Evolutionary conservation across 345 rosid species (phyloP), one percentile per base, ranked within the genome.

Genomic region (Hirschfeldia incana): DNA sequence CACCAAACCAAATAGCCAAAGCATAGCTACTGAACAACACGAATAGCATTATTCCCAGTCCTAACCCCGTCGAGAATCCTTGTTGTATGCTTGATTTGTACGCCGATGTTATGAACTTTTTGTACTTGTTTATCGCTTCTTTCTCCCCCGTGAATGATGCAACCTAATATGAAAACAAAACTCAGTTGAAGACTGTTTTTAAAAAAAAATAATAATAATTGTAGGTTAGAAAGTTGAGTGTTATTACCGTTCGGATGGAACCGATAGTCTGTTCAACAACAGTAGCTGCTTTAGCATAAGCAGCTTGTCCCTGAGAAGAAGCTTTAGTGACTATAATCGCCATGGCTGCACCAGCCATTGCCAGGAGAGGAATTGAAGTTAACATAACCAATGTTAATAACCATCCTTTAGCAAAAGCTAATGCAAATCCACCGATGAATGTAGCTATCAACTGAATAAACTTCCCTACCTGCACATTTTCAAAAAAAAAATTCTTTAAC

Each of bases 71-170:
- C 8, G 83, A 84, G 26, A 85, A 39, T 16, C 94, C 94, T 84
- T 90, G 89, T 8, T 76, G 80, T 34, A 79, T 81, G 29, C 89
- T 84, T 17, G 88, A 75, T 28, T 72, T 85, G 60, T 92, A 89
- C 4, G 94, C 94, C 28, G 83, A 69, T 5, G 74, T 82, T 6
- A 92, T 86, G 74, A 76, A 84, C 76, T 85, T 82, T 33, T 85
- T 86, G 81, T 89, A 90, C 67, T 32, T 70, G 8, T 67, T 59
- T 1, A 87, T 79, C 6, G 97, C 90, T 80, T 71, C 85, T 78
- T 87, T 89, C 86, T 92, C 95, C 70, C 94, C 93, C 3, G 95
- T 92, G 77, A 88, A 92, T 9, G 94, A 85, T 29, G 89, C 96
- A 53, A 92, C 97, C 97, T 92, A 65, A 49, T 67, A 26, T 8